A percentile compares a stretch with the other conserved stretches of the same genome.
Evolutionary conservation across 805 yeast genomes (phyloP).

Genomic region (Sugiyamaella chiloensis): DNA sequence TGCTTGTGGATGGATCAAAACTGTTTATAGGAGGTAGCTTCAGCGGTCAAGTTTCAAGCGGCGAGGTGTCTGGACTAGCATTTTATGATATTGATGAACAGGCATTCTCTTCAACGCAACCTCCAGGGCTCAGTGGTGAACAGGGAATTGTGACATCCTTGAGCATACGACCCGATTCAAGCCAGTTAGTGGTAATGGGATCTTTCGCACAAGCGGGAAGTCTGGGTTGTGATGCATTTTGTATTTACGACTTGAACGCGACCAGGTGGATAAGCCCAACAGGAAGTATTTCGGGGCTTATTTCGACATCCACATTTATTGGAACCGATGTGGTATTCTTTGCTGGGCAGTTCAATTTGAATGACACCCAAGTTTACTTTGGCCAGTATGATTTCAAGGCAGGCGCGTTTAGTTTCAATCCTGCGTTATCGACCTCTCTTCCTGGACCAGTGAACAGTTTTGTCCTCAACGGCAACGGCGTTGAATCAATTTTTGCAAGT

Average conservation of each 20-base stretch:
- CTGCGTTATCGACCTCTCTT: constrained; percentile 20
- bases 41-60: constrained; percentile 23
- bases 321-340: constrained; percentile 39
- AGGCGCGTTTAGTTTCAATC: constrained; percentile 24
- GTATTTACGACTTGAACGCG: constrained; percentile 57
- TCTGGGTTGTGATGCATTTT: constrained; percentile 57
- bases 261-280: constrained; percentile 52
- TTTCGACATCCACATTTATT: constrained; percentile 52
- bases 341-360: constrained; percentile 54
- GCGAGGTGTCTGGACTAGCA: constrained; percentile 44
- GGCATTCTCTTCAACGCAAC: constrained; percentile 46
- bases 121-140: constrained; percentile 42
- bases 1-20: constrained; percentile 24
- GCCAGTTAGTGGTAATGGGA: constrained; percentile 68
- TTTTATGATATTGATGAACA: constrained; percentile 48
- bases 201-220: constrained; percentile 58
- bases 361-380: constrained; percentile 41
- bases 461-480: constrained; percentile 38
- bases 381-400: constrained; percentile 53
- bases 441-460: constrained; percentile 30
- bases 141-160: constrained; percentile 42
- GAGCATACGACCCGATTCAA: constrained; percentile 39
- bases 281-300: constrained; percentile 46
- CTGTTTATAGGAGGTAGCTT: constrained; percentile 36
- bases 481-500: constrained; percentile 45